Conservation (phyloP, 2,329 filamentous ascomycete genomes). For the Mariannaea elegans region DNA sequence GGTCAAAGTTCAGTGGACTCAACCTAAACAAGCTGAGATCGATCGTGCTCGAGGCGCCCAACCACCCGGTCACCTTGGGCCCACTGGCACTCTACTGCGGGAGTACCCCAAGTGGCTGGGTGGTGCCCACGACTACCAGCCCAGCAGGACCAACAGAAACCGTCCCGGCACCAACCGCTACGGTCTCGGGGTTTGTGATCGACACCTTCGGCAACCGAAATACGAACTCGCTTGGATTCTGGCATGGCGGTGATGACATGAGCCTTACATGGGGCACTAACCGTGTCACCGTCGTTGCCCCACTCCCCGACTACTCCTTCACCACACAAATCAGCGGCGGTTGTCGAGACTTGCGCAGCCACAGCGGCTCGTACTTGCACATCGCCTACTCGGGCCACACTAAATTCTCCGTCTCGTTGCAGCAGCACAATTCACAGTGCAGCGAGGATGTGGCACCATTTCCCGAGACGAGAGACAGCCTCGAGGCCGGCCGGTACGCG, state of each 20-base stretch:
- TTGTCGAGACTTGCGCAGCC: constrained; percentile 61
- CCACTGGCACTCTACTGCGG: constrained; percentile 69
- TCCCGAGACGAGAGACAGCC: constrained; percentile 73
- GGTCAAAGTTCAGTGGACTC: constrained; percentile 59
- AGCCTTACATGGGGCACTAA: constrained; percentile 59
- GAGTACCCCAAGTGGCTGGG: constrained; percentile 57
- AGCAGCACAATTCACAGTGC: constrained; percentile 72
- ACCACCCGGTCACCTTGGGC: constrained; percentile 58
- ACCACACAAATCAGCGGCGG: constrained; percentile 61
- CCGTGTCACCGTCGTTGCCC: constrained; percentile 55
- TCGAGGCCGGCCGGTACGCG: constrained; percentile 69
- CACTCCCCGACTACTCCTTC: constrained; percentile 62
- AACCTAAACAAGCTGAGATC: constrained; percentile 62
- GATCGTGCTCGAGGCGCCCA: constrained; percentile 59
- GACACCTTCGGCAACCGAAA: constrained; percentile 65
- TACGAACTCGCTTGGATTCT: constrained; percentile 69
- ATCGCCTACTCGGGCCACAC: constrained; percentile 69
- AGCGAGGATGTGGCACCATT: constrained; percentile 64
- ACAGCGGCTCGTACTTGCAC: constrained; percentile 69
- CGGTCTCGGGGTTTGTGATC: constrained; percentile 62
- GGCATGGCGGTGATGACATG: constrained; percentile 73
- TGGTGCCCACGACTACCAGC: constrained; percentile 51
- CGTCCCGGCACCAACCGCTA: constrained; percentile 58
- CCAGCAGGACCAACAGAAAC: constrained; percentile 55
- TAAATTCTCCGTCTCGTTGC: constrained; percentile 70